Base-by-base conservation (phyloP, 176 grass and related monocot genomes). In the Chrysopogon serrulatus region DNA sequence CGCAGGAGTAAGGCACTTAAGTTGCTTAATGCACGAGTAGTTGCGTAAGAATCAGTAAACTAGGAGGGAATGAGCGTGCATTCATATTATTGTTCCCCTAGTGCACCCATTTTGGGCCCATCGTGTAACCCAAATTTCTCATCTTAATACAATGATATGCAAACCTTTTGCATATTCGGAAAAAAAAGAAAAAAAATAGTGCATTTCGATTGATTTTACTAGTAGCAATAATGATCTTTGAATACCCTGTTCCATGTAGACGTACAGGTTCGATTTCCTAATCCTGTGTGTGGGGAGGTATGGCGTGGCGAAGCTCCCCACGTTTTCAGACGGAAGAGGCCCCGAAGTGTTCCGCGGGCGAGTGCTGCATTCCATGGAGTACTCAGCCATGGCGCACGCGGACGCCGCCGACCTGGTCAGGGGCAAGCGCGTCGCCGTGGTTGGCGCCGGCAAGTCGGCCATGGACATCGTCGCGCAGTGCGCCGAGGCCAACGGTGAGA, bases 281-380 rank as follows among this genome's bases (percentile, higher is more conserved):
- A 94, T 94, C 83, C 86, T 94, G 4, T 91, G 89, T 71, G 68
- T 94, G 15, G 92, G 92, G 17, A 57, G 92, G 69, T 94, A 91
- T 34, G 86, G 92, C 68, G 76, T 84, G 7, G 10, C 86, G 0
- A 94, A 94, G 62, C 23, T 84, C 2, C 92, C 89, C 8, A 63
- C 31, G 13, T 94, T 91, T 34, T 76, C 89, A 6, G 6, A 42
- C 57, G 45, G 79, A 0, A 41, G 80, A 43, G 92, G 86, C n/a
- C 73, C 89, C 10, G 79, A 91, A 8, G 83, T 71, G 40, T 94
- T 94, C 84, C 40, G 68, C 9, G 89, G 92, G 39, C 83, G 64
- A 21, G 88, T 91, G 30, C 85, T 94, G 5, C 86, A 91, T 53
- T 84, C 79, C 74, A 68, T 81, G 86, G 91, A 93, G 44, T 81